Evolutionary conservation across 164 flowering plant species (phyloP).

Genomic region (Sedum album): DNA sequence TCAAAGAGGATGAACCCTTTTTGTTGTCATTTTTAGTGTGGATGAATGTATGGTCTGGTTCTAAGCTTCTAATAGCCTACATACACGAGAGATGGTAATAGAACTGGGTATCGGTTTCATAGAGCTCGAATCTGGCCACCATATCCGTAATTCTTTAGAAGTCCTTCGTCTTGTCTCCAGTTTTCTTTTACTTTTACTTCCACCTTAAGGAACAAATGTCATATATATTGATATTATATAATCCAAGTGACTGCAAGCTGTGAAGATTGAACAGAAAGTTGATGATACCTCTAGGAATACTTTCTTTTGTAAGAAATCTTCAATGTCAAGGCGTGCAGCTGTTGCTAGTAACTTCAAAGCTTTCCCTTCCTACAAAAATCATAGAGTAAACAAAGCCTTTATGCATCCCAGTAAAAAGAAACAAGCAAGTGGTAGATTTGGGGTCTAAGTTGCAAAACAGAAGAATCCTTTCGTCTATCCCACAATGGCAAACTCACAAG

Average conservation of each 20-base stretch:
- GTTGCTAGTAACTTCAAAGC: conserved; percentile 85
- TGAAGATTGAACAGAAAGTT: background rate
- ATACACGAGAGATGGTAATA: too few relatives aligned
- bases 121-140: conserved; percentile 64
- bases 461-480: background rate
- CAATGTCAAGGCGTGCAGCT: conserved; percentile 93
- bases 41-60: background rate
- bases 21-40: background rate
- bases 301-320: conserved; percentile 94
- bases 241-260: background rate
- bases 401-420: background rate
- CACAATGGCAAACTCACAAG: background rate
- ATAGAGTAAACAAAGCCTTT: background rate
- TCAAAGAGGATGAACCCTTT: too few relatives aligned
- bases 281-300: conserved; percentile 81
- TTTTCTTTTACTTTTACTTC: conserved; percentile 87
- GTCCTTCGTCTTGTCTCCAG: conserved; percentile 93
- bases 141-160: conserved; percentile 81
- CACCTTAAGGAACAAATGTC: conserved; percentile 29
- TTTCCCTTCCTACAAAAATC: conserved; percentile 64
- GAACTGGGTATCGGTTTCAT: conserved; percentile 14
- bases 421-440: background rate
- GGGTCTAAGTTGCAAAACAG: background rate
- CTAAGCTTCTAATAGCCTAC: background rate
- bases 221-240: background rate